These are phyloP conservation scores for Perkinsus marinus DNA, from an alignment of 169 alveolate species.

Conservation along the genomic window DNA sequence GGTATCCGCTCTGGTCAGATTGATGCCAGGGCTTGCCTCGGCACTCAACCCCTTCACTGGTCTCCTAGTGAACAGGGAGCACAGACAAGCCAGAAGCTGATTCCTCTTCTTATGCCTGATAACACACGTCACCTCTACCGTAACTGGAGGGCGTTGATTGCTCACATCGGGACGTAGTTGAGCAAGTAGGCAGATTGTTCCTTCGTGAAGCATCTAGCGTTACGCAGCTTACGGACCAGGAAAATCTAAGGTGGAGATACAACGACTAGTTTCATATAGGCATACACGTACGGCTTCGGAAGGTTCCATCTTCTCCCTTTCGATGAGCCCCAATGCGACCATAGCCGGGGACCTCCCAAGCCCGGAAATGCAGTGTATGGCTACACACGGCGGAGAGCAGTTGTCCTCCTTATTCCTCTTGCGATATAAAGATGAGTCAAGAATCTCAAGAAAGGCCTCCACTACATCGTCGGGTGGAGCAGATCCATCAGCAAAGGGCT, in stretches of 20 bases:
- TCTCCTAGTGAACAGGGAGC: too few relatives aligned
- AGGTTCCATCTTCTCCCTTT: not conserved
- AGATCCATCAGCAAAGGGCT: not conserved
- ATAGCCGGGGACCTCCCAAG: conserved; percentile 26
- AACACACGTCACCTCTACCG: too few relatives aligned
- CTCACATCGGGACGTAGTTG: not conserved
- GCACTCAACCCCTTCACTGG: too few relatives aligned
- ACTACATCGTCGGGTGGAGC: not conserved
- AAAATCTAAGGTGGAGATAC: not conserved
- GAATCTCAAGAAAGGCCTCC: not conserved
- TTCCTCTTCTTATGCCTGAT: too few relatives aligned
- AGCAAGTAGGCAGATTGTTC: not conserved
- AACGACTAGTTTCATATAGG: not conserved
- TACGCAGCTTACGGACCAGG: not conserved
- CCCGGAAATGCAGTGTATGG: conserved; percentile 24
- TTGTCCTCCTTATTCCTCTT: not conserved
- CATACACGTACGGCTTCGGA: not conserved
- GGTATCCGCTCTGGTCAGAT: too few relatives aligned
- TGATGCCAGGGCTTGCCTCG: too few relatives aligned
- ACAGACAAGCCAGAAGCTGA: too few relatives aligned
- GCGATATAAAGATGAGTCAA: not conserved
- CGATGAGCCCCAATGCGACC: not conserved
- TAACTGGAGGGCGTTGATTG: not conserved
- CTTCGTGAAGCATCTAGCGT: not conserved
- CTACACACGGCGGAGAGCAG: conserved; percentile 6